These are phyloP conservation scores for Schoenoplectus triqueter DNA, from an alignment of 202 grass and related monocot species.

Conservation along the genomic window DNA sequence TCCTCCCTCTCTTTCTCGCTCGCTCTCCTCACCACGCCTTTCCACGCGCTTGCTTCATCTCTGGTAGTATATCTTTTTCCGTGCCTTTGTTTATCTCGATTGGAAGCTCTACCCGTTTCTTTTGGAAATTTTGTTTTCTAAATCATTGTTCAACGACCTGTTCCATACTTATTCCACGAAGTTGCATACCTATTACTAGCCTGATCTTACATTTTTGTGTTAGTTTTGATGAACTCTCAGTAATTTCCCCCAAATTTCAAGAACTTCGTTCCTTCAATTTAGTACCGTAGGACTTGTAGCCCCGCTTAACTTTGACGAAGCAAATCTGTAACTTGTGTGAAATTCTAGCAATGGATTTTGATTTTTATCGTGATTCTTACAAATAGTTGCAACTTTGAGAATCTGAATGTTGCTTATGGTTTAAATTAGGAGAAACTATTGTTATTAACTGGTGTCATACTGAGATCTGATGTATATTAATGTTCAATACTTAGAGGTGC, in stretches of 20 bases:
- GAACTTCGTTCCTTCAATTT: background rate
- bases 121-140: background rate
- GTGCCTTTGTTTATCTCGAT: background rate
- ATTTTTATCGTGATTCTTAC: background rate
- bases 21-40: background rate
- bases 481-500: background rate
- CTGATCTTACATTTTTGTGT: slow-evolving; percentile 2
- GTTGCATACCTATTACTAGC: background rate
- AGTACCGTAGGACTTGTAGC: background rate
- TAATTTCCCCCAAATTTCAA: background rate
- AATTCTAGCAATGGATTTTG: slow-evolving; percentile 2
- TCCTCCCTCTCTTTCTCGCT: slow-evolving; percentile 2
- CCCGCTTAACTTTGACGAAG: background rate
- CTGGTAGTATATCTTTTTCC: background rate
- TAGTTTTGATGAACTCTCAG: background rate
- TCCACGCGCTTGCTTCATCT: background rate
- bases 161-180: background rate
- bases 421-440: background rate
- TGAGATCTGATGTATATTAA: slow-evolving; percentile 5
- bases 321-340: background rate
- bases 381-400: background rate
- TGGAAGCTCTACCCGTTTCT: background rate
- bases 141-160: background rate
- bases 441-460: background rate
- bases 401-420: background rate